Evolutionary conservation across 1,284 basidiomycete genomes (phyloP).

Genomic region (Somion occarium): DNA sequence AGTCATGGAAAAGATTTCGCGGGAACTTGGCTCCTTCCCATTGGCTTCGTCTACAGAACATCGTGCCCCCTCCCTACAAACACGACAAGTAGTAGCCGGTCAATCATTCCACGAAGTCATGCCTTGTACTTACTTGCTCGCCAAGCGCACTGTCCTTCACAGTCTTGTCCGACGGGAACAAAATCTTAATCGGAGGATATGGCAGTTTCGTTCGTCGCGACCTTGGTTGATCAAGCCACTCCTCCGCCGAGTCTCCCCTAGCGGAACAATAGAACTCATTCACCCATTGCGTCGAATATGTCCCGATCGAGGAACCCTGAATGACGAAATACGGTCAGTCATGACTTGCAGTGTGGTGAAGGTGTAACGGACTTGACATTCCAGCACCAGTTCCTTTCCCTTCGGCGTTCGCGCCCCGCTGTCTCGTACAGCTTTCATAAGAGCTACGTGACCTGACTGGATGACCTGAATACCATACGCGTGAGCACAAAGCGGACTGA

Average conservation of each 20-base stretch:
- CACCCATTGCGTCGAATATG: conserved; percentile 72
- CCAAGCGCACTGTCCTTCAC: conserved; percentile 57
- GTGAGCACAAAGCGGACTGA: neutral
- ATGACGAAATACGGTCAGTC: conserved; percentile 1
- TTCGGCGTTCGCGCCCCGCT: conserved; percentile 49
- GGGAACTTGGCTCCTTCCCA: conserved; percentile 71
- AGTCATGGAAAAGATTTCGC: conserved; percentile 61
- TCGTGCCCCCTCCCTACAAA: conserved; percentile 74
- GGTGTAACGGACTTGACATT: conserved; percentile 58
- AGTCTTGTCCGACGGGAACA: conserved; percentile 63
- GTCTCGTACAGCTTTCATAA: conserved; percentile 66
- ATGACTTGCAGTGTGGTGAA: neutral
- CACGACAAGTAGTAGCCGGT: too few relatives aligned
- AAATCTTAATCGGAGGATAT: conserved; percentile 55
- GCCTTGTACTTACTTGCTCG: conserved; percentile 48
- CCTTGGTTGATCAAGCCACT: conserved; percentile 59
- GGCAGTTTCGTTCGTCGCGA: conserved; percentile 51
- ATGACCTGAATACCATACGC: conserved; percentile 28
- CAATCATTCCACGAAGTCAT: too few relatives aligned
- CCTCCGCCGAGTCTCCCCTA: conserved; percentile 60
- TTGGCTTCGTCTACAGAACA: conserved; percentile 55
- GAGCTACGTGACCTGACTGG: conserved; percentile 60
- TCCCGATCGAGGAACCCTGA: conserved; percentile 74
- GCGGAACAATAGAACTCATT: conserved; percentile 75
- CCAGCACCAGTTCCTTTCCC: conserved; percentile 46